Evolutionary conservation across 2,329 filamentous ascomycete genomes (phyloP), one percentile per base, ranked within the genome.

Genomic region (Paracoccidioides brasiliensis): DNA sequence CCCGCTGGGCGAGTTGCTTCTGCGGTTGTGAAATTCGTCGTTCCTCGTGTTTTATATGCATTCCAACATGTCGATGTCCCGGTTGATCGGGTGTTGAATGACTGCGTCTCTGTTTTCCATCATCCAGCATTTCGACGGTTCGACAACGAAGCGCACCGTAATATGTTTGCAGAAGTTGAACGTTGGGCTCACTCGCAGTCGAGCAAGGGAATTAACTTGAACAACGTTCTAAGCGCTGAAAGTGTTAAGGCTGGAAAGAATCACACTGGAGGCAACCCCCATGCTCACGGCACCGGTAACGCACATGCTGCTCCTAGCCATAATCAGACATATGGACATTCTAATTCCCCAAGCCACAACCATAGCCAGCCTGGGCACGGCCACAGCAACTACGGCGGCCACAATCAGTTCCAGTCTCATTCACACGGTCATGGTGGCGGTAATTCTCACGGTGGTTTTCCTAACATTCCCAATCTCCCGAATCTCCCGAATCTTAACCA

Each of bases 1-100:
- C 85, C 84, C 58, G 86, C 85, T n/a, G 86, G 87, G 5, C 78
- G 82, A 44, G 80, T 90, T 12, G 86, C 86, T 6, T 75, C 83
- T 4, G 83, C 82, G 0, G 86, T 95, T 57, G 73, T 97, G 30
- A 83, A 94, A 75, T 97, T 95, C 64, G 82, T 86, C 37, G 88
- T 90, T 1, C 91, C 91, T 1, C 86, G 91, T 38, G 75, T 97
- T 50, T 78, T 98, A 22, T 95, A 91, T 66, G 91, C 90, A 3
- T 97, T 90, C 89, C 88, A 97, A 61, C 87, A 97, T 67, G 81
- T 86, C 2, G 82, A 85, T 45, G 83, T 95, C 0, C 82, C 88
- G 0, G 85, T 93, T 3, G 81, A 94, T 41, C 86, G 94, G 69
- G 85, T 97, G 0, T 77, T 90, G 59, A 77, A 88, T 59, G 91